Evolutionary conservation across 2,329 filamentous ascomycete genomes (phyloP), one percentile per base, ranked within the genome.

Genomic region (Colletotrichum eremochloae): DNA sequence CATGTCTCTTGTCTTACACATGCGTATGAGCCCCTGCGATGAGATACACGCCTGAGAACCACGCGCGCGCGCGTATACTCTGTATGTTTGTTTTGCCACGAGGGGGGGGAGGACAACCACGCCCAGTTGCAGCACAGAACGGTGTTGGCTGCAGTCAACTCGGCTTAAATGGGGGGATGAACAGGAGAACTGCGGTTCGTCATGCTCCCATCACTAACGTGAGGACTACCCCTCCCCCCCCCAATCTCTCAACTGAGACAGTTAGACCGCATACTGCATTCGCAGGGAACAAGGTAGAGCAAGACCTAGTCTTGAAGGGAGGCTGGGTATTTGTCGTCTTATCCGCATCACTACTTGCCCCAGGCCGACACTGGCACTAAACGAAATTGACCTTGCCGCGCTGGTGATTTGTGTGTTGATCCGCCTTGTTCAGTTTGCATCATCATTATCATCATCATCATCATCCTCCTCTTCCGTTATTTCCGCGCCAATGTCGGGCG

Each of bases 1-100:
- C 55, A 29, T 57, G 36, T 29, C 55, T 57, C 36, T 40, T 20
- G 36, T 57, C 55, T 57, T n/a, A 56, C 38, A 57, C 55, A 42
- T 57, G 36, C 20, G 33, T 24, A 15, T 14, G 20, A 9, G 14
- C 14, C 15, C 15, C 18, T 24, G 36, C n/a, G 20, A 11, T 38
- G 53, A 2, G 20, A 56, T 24, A 24, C 11, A 14, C 20, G 53
- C 53, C 20, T 2, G 5, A 36, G 18, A 9, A 56, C 36, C 33
- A 57, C 36, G 55, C 55, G 55, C 20, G 55, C 36, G n/a, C n/a
- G 36, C 36, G 44, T 46, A 36, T 57, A 29, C 55, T n/a, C 20
- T 12, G 12, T 9, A 29, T 24, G 55, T 40, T 8, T 24, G n/a
- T 6, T 24, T n/a, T 38, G 6, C 33, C 36, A 57, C 36, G 11